A percentile compares a stretch with the other conserved stretches of the same genome.
phyloP scores from a whole-genome alignment of 352 stramenopile genomes.

The Phytophthora fragariaefolia region DNA sequence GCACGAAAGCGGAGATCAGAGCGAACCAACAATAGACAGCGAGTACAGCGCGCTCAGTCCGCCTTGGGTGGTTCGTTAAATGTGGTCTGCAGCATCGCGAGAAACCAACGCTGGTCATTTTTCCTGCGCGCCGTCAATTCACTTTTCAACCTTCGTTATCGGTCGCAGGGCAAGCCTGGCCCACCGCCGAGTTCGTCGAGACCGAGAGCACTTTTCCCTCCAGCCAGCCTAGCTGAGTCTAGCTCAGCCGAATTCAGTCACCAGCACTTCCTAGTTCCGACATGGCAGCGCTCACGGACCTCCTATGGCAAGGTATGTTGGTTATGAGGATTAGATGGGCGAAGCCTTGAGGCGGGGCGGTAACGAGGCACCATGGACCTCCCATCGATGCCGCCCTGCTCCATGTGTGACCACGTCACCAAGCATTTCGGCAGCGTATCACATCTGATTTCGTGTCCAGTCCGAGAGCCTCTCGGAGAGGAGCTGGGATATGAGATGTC shows the following conservation, averaged over 20 bases:
- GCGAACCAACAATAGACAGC: slow-evolving; percentile 7
- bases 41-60: slow-evolving; percentile 1
- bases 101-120: slow-evolving; percentile 7
- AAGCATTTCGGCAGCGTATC: slow-evolving; percentile 21
- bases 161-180: too few relatives aligned
- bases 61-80: not conserved
- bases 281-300: slow-evolving; percentile 2
- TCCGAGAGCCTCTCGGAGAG: slow-evolving; percentile 5
- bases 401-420: slow-evolving; percentile 5
- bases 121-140: not conserved
- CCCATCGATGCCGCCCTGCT: not conserved
- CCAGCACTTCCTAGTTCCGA: not conserved
- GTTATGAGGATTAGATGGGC: not conserved
- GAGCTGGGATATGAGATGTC: slow-evolving; percentile 39
- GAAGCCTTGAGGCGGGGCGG: slow-evolving; percentile 12
- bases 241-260: not conserved
- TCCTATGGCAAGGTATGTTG: slow-evolving; percentile 9
- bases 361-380: not conserved
- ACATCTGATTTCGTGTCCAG: slow-evolving; percentile 32
- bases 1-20: slow-evolving; percentile 1
- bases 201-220: not conserved
- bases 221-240: not conserved
- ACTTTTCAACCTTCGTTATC: slow-evolving; percentile 8
- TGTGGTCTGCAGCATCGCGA: slow-evolving; percentile 5
- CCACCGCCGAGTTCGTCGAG: not conserved